These are phyloP conservation scores for Brettanomyces nanus DNA, from an alignment of 805 yeast species.

Conservation along the genomic window DNA sequence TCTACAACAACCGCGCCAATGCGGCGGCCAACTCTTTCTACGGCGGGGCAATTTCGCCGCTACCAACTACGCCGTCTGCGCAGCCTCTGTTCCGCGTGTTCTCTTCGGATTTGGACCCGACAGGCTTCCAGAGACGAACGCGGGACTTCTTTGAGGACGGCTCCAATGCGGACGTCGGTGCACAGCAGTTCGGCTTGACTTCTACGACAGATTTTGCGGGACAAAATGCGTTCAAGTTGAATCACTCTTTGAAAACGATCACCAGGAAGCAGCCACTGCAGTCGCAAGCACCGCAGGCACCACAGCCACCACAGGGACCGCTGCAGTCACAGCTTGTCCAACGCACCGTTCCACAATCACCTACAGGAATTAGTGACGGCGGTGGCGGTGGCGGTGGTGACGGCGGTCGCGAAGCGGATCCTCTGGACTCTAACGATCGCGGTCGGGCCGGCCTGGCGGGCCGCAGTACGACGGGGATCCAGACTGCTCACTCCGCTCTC, in stretches of 20 bases:
- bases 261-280: constrained; percentile 18
- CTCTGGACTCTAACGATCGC: no score
- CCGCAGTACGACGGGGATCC: no score
- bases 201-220: constrained; percentile 16
- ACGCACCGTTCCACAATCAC: no score
- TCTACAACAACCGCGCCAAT: not conserved
- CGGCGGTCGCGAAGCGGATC: no score
- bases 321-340: no score
- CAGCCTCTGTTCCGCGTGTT: constrained; percentile 18
- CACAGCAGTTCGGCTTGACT: constrained; percentile 12
- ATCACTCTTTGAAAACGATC: constrained; percentile 23
- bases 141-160: constrained; percentile 5
- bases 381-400: no score
- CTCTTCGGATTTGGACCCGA: constrained; percentile 22
- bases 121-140: constrained; percentile 7
- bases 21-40: not conserved
- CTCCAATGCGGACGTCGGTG: not conserved
- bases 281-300: not conserved
- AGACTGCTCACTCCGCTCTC: no score
- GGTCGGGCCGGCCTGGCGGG: no score
- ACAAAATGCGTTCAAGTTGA: constrained; percentile 21
- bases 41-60: not conserved
- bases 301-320: not conserved
- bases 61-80: not conserved
- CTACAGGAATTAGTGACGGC: no score